These are phyloP conservation scores for Pittosporum tobira DNA, from an alignment of 129 eudicot genomes.

Conservation along the genomic window DNA sequence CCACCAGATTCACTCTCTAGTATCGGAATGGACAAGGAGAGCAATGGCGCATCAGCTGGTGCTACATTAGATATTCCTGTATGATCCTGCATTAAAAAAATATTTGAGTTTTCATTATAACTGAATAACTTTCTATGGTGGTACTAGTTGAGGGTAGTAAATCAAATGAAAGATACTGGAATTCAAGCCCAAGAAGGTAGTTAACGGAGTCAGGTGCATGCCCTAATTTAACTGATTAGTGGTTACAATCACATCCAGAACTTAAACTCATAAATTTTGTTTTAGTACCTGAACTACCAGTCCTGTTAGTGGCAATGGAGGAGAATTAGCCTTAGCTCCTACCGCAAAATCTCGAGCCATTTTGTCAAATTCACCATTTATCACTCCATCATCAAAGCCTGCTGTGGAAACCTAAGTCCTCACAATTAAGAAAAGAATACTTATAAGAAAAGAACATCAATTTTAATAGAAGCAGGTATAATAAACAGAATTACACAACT, in stretches of 20 bases:
- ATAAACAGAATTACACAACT: too few relatives aligned
- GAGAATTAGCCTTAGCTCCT: conserved; percentile 51
- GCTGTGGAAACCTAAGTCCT: conserved; percentile 46
- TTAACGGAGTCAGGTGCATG: not conserved
- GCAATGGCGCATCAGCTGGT: conserved; percentile 88
- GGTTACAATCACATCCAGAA: not conserved
- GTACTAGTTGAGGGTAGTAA: not conserved
- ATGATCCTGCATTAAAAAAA: conserved; percentile 55
- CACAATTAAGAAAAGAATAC: conserved; percentile 1
- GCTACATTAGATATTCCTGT: conserved; percentile 92
- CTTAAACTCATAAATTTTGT: not conserved
- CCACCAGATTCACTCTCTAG: conserved; percentile 21
- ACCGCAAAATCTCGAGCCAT: conserved; percentile 58
- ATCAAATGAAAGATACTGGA: not conserved
- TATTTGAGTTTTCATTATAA: too few relatives aligned
- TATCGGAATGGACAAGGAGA: conserved; percentile 32
- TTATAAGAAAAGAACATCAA: not conserved
- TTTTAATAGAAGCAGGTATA: too few relatives aligned
- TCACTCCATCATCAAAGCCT: conserved; percentile 44
- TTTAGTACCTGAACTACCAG: conserved; percentile 67
- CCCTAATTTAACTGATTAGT: not conserved
- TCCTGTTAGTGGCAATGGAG: conserved; percentile 66
- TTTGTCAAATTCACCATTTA: conserved; percentile 55
- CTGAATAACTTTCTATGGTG: too few relatives aligned
- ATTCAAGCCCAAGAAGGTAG: not conserved